Evolutionary conservation across 441 rosid genomes (phyloP).

Genomic region (Erodium texanum): DNA sequence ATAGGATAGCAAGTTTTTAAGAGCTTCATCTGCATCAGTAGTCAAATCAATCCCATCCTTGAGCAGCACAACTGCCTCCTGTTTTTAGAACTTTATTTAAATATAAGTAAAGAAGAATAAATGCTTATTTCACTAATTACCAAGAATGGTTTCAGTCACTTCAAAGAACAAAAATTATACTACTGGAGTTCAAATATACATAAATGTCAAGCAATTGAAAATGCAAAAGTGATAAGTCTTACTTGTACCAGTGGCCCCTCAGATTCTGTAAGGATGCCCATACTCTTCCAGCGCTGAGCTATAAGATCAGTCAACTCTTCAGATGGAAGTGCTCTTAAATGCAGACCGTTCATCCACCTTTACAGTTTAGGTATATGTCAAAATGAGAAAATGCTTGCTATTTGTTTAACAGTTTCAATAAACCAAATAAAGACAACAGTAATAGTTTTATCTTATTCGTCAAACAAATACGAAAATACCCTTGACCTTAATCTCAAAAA

Average conservation of each 20-base stretch:
- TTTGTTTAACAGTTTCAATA: not conserved
- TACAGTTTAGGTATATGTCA: constrained; percentile 11
- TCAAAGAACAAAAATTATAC: not conserved
- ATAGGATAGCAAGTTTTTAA: constrained; percentile 70
- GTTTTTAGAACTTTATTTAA: constrained; percentile 15
- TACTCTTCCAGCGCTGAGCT: constrained; percentile 75
- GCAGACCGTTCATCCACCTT: constrained; percentile 99
- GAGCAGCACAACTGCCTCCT: constrained; percentile 81
- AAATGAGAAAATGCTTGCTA: constrained; percentile 2
- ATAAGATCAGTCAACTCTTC: constrained; percentile 53
- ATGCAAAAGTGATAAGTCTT: constrained; percentile 21
- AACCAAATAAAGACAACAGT: not conserved
- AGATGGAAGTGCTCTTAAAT: constrained; percentile 56
- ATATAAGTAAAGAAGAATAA: not conserved
- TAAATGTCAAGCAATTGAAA: not conserved
- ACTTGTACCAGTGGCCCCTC: constrained; percentile 69
- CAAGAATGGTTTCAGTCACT: not conserved
- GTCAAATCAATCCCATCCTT: constrained; percentile 95
- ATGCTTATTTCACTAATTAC: not conserved
- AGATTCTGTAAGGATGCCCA: constrained; percentile 48
- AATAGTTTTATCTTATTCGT: too few species aligned
- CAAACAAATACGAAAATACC: too few species aligned
- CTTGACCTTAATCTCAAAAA: too few species aligned
- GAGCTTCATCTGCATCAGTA: constrained; percentile 70
- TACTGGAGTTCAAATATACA: not conserved